A percentile compares a stretch with the other conserved stretches of the same genome.
These are phyloP conservation scores for Babesia sp. DNA, from an alignment of 169 alveolate genomes.

Conservation along the genomic window DNA sequence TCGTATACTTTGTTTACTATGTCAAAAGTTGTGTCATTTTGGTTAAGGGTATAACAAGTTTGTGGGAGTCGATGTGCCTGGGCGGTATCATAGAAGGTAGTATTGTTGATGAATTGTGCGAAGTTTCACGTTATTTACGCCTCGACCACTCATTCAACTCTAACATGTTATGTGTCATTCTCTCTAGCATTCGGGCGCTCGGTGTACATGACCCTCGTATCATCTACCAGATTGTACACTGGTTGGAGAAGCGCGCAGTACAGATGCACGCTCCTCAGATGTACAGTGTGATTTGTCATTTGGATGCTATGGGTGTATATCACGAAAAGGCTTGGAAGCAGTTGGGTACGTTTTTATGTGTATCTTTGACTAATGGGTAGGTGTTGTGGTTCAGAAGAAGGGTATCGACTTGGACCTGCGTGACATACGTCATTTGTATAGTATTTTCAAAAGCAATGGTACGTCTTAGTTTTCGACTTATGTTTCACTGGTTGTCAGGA, in stretches of 20 bases:
- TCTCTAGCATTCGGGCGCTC: constrained; percentile 60
- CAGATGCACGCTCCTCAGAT: constrained; percentile 78
- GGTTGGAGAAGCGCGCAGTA: constrained; percentile 73
- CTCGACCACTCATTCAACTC: constrained; percentile 80
- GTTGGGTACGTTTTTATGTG: constrained; percentile 30
- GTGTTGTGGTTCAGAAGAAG: constrained; percentile 78
- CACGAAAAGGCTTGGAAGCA: constrained; percentile 81
- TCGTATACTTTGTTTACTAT: too few relatives aligned
- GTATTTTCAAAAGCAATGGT: constrained; percentile 72
- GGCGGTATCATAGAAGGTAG: constrained; percentile 62
- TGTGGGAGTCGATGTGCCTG: constrained; percentile 73
- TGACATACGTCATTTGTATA: constrained; percentile 53
- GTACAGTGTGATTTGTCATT: constrained; percentile 61
- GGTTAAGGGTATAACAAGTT: constrained; percentile 76
- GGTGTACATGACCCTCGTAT: constrained; percentile 71
- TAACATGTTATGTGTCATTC: constrained; percentile 74
- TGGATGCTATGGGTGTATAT: constrained; percentile 73
- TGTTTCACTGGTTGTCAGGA: constrained; percentile 39
- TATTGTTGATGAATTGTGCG: constrained; percentile 69
- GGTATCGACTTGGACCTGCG: constrained; percentile 71
- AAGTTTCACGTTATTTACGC: constrained; percentile 75
- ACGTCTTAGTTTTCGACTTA: not conserved
- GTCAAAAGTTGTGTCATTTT: too few relatives aligned
- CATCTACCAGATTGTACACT: constrained; percentile 74
- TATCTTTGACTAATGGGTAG: not conserved